Evolutionary conservation across 768 basidiomycete species (phyloP), one percentile per base, ranked within the genome.

Genomic region (Coprinopsis marcescibilis): DNA sequence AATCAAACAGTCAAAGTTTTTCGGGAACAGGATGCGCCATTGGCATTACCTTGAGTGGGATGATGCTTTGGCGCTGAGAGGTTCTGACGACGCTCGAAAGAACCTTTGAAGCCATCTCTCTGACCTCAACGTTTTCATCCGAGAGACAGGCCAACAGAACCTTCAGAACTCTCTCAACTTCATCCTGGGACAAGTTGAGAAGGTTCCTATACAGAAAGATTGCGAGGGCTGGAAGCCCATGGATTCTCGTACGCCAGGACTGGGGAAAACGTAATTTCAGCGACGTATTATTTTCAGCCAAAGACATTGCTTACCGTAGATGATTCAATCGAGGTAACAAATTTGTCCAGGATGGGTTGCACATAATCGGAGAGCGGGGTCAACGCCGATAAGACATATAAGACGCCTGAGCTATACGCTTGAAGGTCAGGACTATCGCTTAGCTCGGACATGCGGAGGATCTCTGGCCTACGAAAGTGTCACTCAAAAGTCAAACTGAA

Each of bases 191-290:
- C 39, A 94, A 78, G 45, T 82, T 77, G 49, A 91, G 66, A 46
- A 94, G 74, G 60, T 94, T 92, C 38, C 91, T 79, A 64, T 92
- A 94, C 71, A 91, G 94, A 65, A 94, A 89, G 27, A 92, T 83
- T 24, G 89, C 83, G 51, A 96, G 66, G 23, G 87, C 82, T n/a
- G 92, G 92, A 48, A 95, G 68, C 17, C 87, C 84, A 64, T 92
- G 85, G 27, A 91, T 71, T 3, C 90, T 83, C 57, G 93, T 90
- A 45, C 89, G 78, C 92, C 92, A 96, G 5, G 89, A 91, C 89
- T 92, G 46, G 51, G 46, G 45, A 46, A 40, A 21, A 35, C n/a
- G n/a, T 49, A 37, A 34, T 37, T 34, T 27, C 40, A 24, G 23
- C 25, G 15, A 23, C 35, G 27, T 12, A 46, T 20, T 2, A 45